Evolutionary conservation across 2,329 filamentous ascomycete species (phyloP), one percentile per base, ranked within the genome.

Genomic region (Cercospora beticola): DNA sequence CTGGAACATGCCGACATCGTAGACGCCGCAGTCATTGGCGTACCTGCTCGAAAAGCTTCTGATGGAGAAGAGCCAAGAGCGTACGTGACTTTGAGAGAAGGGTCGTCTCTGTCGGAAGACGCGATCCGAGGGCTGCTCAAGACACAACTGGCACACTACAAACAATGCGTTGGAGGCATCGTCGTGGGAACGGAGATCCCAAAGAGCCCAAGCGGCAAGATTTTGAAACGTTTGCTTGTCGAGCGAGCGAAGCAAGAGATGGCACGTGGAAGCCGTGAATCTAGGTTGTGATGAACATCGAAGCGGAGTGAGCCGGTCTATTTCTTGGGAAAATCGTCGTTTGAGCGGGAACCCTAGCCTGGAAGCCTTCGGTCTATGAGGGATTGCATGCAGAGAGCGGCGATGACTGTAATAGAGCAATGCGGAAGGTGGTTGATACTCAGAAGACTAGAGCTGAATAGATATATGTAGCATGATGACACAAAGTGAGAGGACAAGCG

Each of bases 11-110:
- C 83, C 1, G 75, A 79, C 6, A 81, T 86, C 21, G 73, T 81
- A 5, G 83, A 85, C 67, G 81, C 80, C 0, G 84, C 82, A 0
- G 83, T 86, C 4, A 82, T 85, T 65, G 83, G 83, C 4, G 76
- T 85, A 62, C 77, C 62, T 68, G 77, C 56, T 57, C 31, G 30
- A 8, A 61, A 46, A 16, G 64, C 69, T 5, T 58, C 49, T 4
- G 65, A 69, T 33, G 73, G 69, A 8, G 71, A 70, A 8, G 77
- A 79, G 43, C 26, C 76, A 5, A 65, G 77, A 52, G 77, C 75
- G 1, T 76, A 78, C 52, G 56, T 79, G 10, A 72, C 76, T 3
- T 65, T 68, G 1, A 78, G 78, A 4, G 68, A 70, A n/a, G 77
- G 74, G 14, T 54, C 49, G 23, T 54, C 49, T 0, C 66, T 75